Evolutionary conservation across 306 rosid species (phyloP).

Genomic region (Ormosia semicastrata): DNA sequence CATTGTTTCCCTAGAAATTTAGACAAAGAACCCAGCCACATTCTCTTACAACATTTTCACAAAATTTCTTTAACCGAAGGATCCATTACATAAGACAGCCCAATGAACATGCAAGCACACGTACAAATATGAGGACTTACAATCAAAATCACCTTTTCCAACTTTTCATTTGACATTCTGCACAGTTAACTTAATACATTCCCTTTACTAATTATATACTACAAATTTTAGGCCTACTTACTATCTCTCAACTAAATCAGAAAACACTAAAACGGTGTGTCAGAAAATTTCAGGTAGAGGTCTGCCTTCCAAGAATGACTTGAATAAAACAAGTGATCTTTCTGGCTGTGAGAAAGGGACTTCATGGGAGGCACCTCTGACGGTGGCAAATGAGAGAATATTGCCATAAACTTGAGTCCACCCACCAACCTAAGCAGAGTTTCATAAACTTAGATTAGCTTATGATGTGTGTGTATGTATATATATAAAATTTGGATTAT

Average conservation of each 20-base stretch:
- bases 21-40: background rate
- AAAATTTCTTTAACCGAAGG: constrained; percentile 4
- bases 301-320: constrained; percentile 63
- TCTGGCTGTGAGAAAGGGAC: constrained; percentile 97
- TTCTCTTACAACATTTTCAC: constrained; percentile 1
- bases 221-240: constrained; percentile 31
- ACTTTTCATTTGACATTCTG: constrained; percentile 10
- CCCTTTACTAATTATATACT: constrained; percentile 22
- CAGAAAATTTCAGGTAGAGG: constrained; percentile 69
- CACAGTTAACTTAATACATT: constrained; percentile 23
- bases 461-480: background rate
- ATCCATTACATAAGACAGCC: constrained; percentile 21
- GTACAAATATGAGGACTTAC: background rate
- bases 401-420: constrained; percentile 93
- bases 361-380: constrained; percentile 95
- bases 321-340: constrained; percentile 81
- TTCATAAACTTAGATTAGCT: constrained; percentile 3
- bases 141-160: background rate
- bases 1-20: background rate
- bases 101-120: constrained; percentile 2
- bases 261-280: constrained; percentile 24
- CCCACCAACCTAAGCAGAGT: constrained; percentile 73
- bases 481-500: background rate
- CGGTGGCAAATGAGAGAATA: constrained; percentile 74
- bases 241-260: constrained; percentile 32